Evolutionary conservation across 768 basidiomycete species (phyloP).

Genomic region (Strobilomyces dryophilus): DNA sequence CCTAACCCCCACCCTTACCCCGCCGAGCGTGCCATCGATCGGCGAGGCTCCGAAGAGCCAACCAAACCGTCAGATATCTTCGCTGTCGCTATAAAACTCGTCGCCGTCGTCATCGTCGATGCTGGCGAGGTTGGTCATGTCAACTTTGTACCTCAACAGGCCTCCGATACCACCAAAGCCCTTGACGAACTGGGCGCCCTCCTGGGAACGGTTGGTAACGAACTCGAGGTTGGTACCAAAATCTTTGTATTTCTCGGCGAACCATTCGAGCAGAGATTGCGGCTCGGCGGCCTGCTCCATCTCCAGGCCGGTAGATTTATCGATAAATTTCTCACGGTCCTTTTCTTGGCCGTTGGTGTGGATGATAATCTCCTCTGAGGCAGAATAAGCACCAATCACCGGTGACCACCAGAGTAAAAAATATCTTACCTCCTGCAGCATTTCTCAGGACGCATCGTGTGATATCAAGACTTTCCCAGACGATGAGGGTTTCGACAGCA

Average conservation of each 20-base stretch:
- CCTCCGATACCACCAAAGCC: slow-evolving; percentile 99
- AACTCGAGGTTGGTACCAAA: slow-evolving; percentile 96
- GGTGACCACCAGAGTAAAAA: not conserved
- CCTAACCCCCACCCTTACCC: slow-evolving; percentile 42
- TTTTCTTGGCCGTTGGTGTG: slow-evolving; percentile 85
- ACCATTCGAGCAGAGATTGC: slow-evolving; percentile 92
- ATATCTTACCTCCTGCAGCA: slow-evolving; percentile 73
- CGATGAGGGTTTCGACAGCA: slow-evolving; percentile 93
- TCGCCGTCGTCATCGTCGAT: slow-evolving; percentile 80
- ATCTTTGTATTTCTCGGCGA: slow-evolving; percentile 97
- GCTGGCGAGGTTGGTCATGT: slow-evolving; percentile 76
- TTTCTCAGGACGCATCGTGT: slow-evolving; percentile 86
- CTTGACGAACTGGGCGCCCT: slow-evolving; percentile 97
- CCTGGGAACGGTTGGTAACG: slow-evolving; percentile 93
- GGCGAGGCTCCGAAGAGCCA: slow-evolving; percentile 82
- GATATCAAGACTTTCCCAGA: slow-evolving; percentile 97
- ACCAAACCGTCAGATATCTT: slow-evolving; percentile 82
- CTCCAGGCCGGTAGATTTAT: slow-evolving; percentile 92
- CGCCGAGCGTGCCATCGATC: slow-evolving; percentile 61
- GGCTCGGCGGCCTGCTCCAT: slow-evolving; percentile 90
- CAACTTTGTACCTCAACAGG: slow-evolving; percentile 94
- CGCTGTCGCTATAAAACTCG: slow-evolving; percentile 76
- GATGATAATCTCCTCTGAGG: slow-evolving; percentile 75
- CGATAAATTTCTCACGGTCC: slow-evolving; percentile 90
- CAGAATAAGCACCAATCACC: not conserved